Conservation (phyloP, 192 early-diverging fungal species). For the Phycomyces blakesleeanus region DNA sequence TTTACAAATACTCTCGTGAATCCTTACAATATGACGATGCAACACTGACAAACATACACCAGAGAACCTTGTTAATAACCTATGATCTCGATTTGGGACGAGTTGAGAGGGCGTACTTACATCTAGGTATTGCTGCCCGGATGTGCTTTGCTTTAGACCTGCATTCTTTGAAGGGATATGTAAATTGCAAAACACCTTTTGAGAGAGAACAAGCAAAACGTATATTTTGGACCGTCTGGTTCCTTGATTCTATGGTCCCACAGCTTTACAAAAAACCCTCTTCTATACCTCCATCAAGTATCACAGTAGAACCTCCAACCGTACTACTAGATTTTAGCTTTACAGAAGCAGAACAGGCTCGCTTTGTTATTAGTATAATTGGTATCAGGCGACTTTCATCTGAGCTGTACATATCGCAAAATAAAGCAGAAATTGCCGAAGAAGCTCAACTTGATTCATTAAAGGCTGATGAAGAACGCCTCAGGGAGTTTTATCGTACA, state of each 20-base stretch:
- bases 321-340: slow-evolving; percentile 10
- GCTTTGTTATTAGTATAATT: slow-evolving; percentile 17
- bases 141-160: slow-evolving; percentile 29
- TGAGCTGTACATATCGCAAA: not conserved
- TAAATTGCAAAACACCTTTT: slow-evolving; percentile 10
- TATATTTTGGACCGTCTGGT: slow-evolving; percentile 27
- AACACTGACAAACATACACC: slow-evolving; percentile 19
- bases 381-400: not conserved
- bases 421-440: no score
- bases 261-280: slow-evolving; percentile 15
- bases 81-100: slow-evolving; percentile 26
- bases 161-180: slow-evolving; percentile 21
- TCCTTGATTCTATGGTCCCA: slow-evolving; percentile 24
- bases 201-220: slow-evolving; percentile 27
- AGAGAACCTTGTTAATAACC: slow-evolving; percentile 17
- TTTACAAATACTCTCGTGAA: slow-evolving; percentile 10
- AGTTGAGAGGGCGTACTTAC: slow-evolving; percentile 16
- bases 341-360: slow-evolving; percentile 10
- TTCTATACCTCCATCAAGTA: slow-evolving; percentile 14
- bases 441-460: no score
- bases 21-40: slow-evolving; percentile 9
- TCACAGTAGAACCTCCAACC: slow-evolving; percentile 16
- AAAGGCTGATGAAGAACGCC: not conserved
- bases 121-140: slow-evolving; percentile 23
- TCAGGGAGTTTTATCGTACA: slow-evolving; percentile 1